Evolutionary conservation across 768 basidiomycete genomes (phyloP), one percentile per base, ranked within the genome.

Genomic region (Auricularia sp.): DNA sequence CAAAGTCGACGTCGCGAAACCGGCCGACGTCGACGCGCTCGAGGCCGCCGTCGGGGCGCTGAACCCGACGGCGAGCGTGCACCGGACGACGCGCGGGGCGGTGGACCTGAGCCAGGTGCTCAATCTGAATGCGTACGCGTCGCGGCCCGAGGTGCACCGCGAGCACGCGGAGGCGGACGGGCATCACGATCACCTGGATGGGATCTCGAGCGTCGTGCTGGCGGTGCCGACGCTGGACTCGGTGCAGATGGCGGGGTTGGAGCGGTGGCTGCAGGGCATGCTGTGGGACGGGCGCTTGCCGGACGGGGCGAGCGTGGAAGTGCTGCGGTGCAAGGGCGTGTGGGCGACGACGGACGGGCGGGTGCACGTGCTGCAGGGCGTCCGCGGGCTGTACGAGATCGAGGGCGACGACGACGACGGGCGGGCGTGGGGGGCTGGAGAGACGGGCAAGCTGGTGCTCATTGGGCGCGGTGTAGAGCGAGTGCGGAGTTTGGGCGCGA

Each of bases 271-370:
- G 61, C 87, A 90, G 23, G 74, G 74, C 1, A 78, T 94, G 0
- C 79, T 98, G 3, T 99, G 96, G 96, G 90, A 93, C 65, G 80
- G 81, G 53, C 74, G 72, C 2, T 74, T 88, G 7, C 82, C 83
- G 11, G 75, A 71, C 5, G 65, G 66, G 33, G 43, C n/a, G 35
- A 61, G 58, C 34, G 61, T 47, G 12, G n/a, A 29, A 44, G 81
- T 97, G 3, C 76, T 99, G 21, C 85, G 97, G 16, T 91, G 92
- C 70, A 98, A 99, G 72, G 96, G 95, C 7, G 78, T 93, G 21
- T 86, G 96, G 67, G 73, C 70, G 73, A 18, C 76, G 79, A 10
- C 73, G 79, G 2, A 74, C 76, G 88, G 88, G 2, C 77, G 81
- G 62, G 79, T 83, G 64, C 82, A 86, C 68, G 84, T 98, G 62